A percentile compares a stretch with the other conserved stretches of the same genome.
These are phyloP conservation scores for Teunomyces tritomae DNA, from an alignment of 805 yeast species.

Conservation along the genomic window DNA sequence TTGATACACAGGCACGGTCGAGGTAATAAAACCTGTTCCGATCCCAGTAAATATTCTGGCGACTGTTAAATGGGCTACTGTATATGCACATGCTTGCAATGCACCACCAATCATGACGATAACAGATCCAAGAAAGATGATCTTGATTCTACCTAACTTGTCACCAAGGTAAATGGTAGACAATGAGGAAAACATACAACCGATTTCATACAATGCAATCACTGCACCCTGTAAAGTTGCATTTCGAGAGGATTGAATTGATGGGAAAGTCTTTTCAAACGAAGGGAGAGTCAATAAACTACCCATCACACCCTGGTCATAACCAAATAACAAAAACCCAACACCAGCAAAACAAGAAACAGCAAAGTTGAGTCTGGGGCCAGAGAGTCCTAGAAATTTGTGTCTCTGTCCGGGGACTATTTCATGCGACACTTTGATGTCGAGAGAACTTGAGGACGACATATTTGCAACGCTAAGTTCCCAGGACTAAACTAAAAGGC, in stretches of 20 bases:
- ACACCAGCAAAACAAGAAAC: conserved; percentile 13
- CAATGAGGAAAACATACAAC: conserved; percentile 19
- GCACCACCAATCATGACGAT: conserved; percentile 23
- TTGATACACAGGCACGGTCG: conserved; percentile 37
- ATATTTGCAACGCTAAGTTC: background rate
- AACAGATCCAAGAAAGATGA: conserved; percentile 17
- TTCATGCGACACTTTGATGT: background rate
- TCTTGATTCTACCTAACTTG: conserved; percentile 19
- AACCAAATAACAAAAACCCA: conserved; percentile 37
- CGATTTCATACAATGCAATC: conserved; percentile 21
- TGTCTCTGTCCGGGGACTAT: conserved; percentile 2
- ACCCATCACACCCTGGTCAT: conserved; percentile 45
- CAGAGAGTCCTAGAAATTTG: conserved; percentile 7
- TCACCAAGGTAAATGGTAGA: conserved; percentile 21
- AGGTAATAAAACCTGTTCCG: conserved; percentile 35
- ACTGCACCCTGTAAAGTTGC: conserved; percentile 20
- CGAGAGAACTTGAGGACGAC: conserved; percentile 1
- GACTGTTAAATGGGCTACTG: conserved; percentile 25
- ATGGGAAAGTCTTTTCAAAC: conserved; percentile 15
- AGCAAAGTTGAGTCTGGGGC: conserved; percentile 8
- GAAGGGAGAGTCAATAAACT: conserved; percentile 19
- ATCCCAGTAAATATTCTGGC: conserved; percentile 31
- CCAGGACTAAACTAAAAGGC: no score
- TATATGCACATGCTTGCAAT: conserved; percentile 19
- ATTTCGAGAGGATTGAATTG: conserved; percentile 14